Evolutionary conservation across 108 stramenopile species (phyloP), one percentile per base, ranked within the genome.

Genomic region (Cyclostephanos tholiformis): DNA sequence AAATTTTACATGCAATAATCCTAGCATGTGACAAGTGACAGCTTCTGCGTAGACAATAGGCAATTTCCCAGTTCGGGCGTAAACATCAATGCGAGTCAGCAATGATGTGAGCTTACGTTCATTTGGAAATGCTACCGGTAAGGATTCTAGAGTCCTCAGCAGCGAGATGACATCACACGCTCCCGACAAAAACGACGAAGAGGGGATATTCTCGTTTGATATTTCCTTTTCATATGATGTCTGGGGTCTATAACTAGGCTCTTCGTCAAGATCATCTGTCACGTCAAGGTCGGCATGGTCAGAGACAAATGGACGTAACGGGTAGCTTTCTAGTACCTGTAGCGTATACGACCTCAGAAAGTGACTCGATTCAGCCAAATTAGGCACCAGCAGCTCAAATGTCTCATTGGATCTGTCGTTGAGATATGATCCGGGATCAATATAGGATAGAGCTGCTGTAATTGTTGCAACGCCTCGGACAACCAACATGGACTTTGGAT

Each of bases 261-360:
- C 90, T 74, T 92, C 94, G 36, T 95, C 94, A n/a, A 95, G 79
- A 65, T 95, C 94, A 48, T 85, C 89, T 14, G 85, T 61, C 14
- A 90, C 62, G 74, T 95, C 94, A 41, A 95, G 85, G 27, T 91
- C 90, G 13, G 84, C 85, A 61, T 91, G 86, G 69, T 95, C 82
- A 17, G 85, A 79, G 4, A 92, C 84, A 75, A 85, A 90, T 0
- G 86, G 83, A 56, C 82, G 85, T 65, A 46, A 64, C n/a, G 91
- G 94, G 72, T 75, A 89, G 48, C 70, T 86, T 22, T 77, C 79
- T 12, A 95, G 81, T 44, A 95, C 87, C 59, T 80, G 65, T 6
- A 95, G 88, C 16, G 94, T 84, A 65, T 92, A 74, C 3, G 91
- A 53, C 38, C 94, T 71, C 11, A 89, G 73, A 55, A 91, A 87